phyloP scores from a whole-genome alignment of 2,329 filamentous ascomycete genomes.

The Trichothecium sympodiale region DNA sequence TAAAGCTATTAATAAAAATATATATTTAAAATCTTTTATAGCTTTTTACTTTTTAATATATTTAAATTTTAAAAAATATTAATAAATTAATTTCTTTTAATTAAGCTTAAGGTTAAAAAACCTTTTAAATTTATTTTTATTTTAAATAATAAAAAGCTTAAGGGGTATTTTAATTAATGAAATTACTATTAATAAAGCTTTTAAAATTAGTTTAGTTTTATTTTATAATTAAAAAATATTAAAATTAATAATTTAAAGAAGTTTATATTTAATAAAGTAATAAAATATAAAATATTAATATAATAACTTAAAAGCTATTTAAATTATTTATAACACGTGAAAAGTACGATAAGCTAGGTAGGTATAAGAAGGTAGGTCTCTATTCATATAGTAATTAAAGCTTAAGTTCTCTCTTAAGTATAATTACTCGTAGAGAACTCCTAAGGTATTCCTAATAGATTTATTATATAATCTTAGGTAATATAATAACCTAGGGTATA shows the following conservation, averaged over 20 bases:
- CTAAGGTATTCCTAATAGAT: too few relatives aligned
- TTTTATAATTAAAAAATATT: neutral
- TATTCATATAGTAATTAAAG: too few relatives aligned
- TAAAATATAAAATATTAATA: neutral
- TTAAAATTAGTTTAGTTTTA: neutral
- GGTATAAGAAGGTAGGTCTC: too few relatives aligned
- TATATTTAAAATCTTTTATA: neutral
- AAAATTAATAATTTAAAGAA: conserved; percentile 1
- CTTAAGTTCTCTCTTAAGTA: too few relatives aligned
- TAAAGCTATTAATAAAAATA: neutral
- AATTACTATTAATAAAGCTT: neutral
- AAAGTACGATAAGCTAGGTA: too few relatives aligned
- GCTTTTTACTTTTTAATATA: neutral
- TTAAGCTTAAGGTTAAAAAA: neutral
- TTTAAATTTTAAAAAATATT: too few relatives aligned
- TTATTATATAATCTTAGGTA: too few relatives aligned
- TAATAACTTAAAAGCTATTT: too few relatives aligned
- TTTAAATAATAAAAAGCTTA: neutral
- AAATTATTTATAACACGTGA: too few relatives aligned
- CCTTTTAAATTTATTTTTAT: neutral
- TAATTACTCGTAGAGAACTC: too few relatives aligned
- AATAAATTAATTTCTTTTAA: neutral
- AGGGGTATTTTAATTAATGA: neutral
- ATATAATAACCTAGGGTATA: neutral
- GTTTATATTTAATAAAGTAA: neutral